phyloP scores from a whole-genome alignment of 495 filamentous ascomycete species.

The Jackrogersella minutella region DNA sequence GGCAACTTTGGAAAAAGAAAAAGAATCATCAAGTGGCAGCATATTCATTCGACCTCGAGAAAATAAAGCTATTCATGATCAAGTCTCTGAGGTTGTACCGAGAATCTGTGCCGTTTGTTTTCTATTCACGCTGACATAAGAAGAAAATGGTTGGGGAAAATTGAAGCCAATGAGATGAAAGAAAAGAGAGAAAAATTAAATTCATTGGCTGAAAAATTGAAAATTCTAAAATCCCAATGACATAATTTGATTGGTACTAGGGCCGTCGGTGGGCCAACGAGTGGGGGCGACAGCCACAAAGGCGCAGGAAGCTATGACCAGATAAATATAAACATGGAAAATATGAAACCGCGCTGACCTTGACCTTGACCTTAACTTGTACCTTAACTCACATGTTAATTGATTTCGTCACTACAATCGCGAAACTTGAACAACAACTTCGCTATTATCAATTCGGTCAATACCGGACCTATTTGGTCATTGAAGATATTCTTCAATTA shows the following conservation, averaged over 20 bases:
- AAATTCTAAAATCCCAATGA: not conserved
- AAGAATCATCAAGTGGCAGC: too few relatives aligned
- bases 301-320: slow-evolving; percentile 39
- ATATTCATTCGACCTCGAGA: too few relatives aligned
- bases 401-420: not conserved
- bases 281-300: not conserved
- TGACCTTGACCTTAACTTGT: slow-evolving; percentile 10
- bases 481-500: slow-evolving; percentile 24
- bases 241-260: slow-evolving; percentile 1
- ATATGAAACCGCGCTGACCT: slow-evolving; percentile 25
- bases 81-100: too few relatives aligned
- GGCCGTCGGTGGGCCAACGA: slow-evolving; percentile 42
- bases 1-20: too few relatives aligned
- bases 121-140: too few relatives aligned
- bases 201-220: too few relatives aligned
- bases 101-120: too few relatives aligned
- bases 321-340: slow-evolving; percentile 45
- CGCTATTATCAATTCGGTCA: slow-evolving; percentile 19
- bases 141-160: not conserved
- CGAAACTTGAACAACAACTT: slow-evolving; percentile 13
- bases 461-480: slow-evolving; percentile 3
- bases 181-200: too few relatives aligned
- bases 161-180: too few relatives aligned
- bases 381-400: slow-evolving; percentile 25
- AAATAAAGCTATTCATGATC: too few relatives aligned